These are phyloP conservation scores for Blepharisma undulans DNA, from an alignment of 169 alveolate genomes.

Conservation along the genomic window DNA sequence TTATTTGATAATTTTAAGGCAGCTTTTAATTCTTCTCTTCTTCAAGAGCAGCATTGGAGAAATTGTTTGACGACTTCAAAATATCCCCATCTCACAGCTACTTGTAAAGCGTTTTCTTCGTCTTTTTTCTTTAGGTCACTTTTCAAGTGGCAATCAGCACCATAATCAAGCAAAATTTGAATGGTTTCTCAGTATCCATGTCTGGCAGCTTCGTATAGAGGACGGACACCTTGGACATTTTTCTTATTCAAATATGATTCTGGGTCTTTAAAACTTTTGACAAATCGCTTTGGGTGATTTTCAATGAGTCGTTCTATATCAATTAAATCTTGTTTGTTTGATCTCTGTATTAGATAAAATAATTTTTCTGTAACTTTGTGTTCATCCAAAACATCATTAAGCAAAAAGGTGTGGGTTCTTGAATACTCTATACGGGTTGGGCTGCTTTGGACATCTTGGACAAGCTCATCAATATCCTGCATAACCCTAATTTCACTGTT, in stretches of 20 bases:
- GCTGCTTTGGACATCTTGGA: neutral
- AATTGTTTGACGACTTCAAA: conserved; percentile 2
- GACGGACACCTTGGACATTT: neutral
- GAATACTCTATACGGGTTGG: neutral
- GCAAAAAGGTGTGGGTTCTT: neutral
- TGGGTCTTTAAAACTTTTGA: neutral
- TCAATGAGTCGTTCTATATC: conserved; percentile 12
- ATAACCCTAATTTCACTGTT: neutral
- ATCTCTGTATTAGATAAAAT: neutral
- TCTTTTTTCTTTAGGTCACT: neutral
- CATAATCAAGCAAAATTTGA: neutral
- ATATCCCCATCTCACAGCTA: conserved; percentile 29
- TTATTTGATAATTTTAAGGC: neutral
- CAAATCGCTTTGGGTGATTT: conserved; percentile 15
- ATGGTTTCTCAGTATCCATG: conserved; percentile 28
- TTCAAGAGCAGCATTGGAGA: neutral
- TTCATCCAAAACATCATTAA: neutral
- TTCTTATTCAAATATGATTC: neutral
- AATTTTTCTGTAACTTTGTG: conserved; percentile 5
- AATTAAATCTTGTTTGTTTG: neutral
- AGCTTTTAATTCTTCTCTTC: neutral
- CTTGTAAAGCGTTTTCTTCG: neutral
- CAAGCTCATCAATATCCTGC: neutral
- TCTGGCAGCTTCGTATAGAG: conserved; percentile 11
- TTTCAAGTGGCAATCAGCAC: conserved; percentile 7